These are phyloP conservation scores for Corylus americana DNA, from an alignment of 306 rosid genomes.

Conservation along the genomic window DNA sequence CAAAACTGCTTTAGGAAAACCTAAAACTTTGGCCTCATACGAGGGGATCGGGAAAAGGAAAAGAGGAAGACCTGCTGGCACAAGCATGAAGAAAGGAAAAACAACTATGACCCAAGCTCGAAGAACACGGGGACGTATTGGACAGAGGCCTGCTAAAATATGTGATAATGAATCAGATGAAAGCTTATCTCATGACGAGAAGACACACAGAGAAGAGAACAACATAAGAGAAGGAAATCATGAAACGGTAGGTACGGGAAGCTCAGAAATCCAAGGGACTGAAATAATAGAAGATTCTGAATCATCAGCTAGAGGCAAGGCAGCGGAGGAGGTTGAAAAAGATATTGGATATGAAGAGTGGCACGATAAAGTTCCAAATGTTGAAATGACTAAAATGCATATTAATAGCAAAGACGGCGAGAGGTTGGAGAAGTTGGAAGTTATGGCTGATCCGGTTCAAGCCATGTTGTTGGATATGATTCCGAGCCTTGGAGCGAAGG, in stretches of 20 bases:
- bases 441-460: slow-evolving; percentile 61
- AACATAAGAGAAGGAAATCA: slow-evolving; percentile 18
- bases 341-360: slow-evolving; percentile 19
- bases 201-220: slow-evolving; percentile 31
- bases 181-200: slow-evolving; percentile 38
- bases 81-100: slow-evolving; percentile 41
- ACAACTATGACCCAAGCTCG: slow-evolving; percentile 42
- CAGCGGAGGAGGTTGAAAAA: slow-evolving; percentile 28
- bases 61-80: slow-evolving; percentile 70
- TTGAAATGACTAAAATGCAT: slow-evolving; percentile 35
- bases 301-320: slow-evolving; percentile 25
- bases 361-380: slow-evolving; percentile 32
- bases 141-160: slow-evolving; percentile 65
- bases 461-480: slow-evolving; percentile 86
- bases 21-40: slow-evolving; percentile 26
- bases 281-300: slow-evolving; percentile 29
- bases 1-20: slow-evolving; percentile 33
- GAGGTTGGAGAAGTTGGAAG: slow-evolving; percentile 43
- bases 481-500: slow-evolving; percentile 62
- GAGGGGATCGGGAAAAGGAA: slow-evolving; percentile 52
- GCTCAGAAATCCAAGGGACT: slow-evolving; percentile 25
- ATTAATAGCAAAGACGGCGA: slow-evolving; percentile 24
- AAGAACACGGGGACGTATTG: slow-evolving; percentile 42
- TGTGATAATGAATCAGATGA: slow-evolving; percentile 62
- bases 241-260: slow-evolving; percentile 20